phyloP scores from a whole-genome alignment of 805 yeast species.

The Vanderwaltozyma tropicalis region DNA sequence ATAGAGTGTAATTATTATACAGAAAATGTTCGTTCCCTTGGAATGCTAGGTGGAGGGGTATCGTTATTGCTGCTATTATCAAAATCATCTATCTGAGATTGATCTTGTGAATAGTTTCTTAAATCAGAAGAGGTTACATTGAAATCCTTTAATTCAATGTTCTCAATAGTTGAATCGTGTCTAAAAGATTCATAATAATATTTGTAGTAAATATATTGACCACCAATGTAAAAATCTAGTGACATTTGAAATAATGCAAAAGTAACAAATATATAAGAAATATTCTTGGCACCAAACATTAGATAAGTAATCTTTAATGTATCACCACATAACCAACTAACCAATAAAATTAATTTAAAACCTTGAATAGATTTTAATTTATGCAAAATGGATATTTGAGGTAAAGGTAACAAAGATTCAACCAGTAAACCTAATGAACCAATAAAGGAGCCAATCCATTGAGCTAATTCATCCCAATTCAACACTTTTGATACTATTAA shows the following conservation, averaged over 20 bases:
- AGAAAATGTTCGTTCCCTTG: neutral
- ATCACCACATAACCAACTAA: slow-evolving; percentile 89
- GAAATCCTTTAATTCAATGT: slow-evolving; percentile 10
- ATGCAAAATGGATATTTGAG: slow-evolving; percentile 62
- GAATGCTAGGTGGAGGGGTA: neutral
- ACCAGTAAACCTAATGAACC: slow-evolving; percentile 59
- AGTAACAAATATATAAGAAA: slow-evolving; percentile 51
- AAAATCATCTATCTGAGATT: neutral
- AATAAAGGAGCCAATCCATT: slow-evolving; percentile 40
- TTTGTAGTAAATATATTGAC: slow-evolving; percentile 59
- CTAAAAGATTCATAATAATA: slow-evolving; percentile 21
- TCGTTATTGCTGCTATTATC: neutral
- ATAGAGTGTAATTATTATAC: neutral
- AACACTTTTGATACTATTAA: slow-evolving; percentile 24
- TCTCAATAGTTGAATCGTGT: slow-evolving; percentile 3
- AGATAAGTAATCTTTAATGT: slow-evolving; percentile 64
- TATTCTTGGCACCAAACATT: slow-evolving; percentile 63
- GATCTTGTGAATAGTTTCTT: neutral
- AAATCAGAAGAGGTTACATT: neutral
- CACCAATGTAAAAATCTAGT: slow-evolving; percentile 62
- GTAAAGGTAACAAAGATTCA: slow-evolving; percentile 65
- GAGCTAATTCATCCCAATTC: slow-evolving; percentile 40
- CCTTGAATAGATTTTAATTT: slow-evolving; percentile 63
- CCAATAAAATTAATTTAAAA: slow-evolving; percentile 60
- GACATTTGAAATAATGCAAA: slow-evolving; percentile 74